Evolutionary conservation across 257 asterid species (phyloP), one percentile per base, ranked within the genome.

Genomic region (Orobanche coerulescens): DNA sequence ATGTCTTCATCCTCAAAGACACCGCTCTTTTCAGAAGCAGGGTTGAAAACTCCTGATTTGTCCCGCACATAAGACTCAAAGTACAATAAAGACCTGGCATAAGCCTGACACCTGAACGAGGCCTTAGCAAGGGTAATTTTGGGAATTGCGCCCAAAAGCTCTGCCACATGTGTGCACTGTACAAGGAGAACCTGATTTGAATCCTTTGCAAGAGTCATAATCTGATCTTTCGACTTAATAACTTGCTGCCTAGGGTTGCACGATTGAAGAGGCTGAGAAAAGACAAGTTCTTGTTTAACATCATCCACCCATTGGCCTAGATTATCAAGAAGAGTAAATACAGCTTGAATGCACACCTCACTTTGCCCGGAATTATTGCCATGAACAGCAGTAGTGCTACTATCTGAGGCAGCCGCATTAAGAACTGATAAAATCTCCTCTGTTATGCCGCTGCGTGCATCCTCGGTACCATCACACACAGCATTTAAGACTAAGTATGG

Each of bases 251-350:
- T 84, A 33, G 78, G 50, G 71, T 69, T 83, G 71, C 81, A 76
- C 5, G 71, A 73, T 61, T 73, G 92, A 64, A 76, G 73, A 78
- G 98, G 87, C 78, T 78, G 96, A 33, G 94, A 86, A 71, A 88
- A 82, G 67, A 95, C 82, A 62, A 86, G 93, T 72, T 92, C 95
- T 69, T 84, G 92, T 73, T 88, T 85, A 58, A 92, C 84, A 72
- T 88, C 94, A 75, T 92, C 96, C 58, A 88, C 95, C 98, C 98
- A 92, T 71, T 92, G 98, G 67, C 98, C 98, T 54, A 92, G 91
- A 81, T 92, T 92, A 78, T 92, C 98, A 58, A 92, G 96, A 66
- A 92, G 90, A 42, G 95, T 79, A 65, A 92, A 92, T 44, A 92
- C 87, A 71, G 95, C 98, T 78, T 92, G 98, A 61, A 88, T 88